A percentile compares a stretch with the other conserved stretches of the same genome.
Conservation (phyloP, 306 rosid species). For the Senna tora region DNA sequence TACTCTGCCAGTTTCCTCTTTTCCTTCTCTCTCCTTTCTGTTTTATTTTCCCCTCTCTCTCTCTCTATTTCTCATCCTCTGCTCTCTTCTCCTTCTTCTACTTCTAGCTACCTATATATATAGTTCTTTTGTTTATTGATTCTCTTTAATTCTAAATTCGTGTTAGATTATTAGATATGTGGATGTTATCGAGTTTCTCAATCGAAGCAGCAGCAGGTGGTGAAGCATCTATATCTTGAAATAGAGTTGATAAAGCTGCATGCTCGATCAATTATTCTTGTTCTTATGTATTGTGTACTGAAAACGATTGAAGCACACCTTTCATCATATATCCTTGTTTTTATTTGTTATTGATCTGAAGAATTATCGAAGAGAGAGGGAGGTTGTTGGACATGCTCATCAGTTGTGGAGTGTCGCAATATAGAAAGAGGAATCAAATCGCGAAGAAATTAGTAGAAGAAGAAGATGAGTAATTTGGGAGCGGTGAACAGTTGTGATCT, state of each 20-base stretch:
- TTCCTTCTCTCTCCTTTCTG: conserved; percentile 23
- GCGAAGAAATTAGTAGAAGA: conserved; percentile 38
- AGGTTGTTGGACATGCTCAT: conserved; percentile 46
- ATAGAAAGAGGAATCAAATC: conserved; percentile 34
- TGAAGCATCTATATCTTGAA: conserved; percentile 24
- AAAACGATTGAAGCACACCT: conserved; percentile 17
- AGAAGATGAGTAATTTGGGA: conserved; percentile 55
- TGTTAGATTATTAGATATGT: neutral
- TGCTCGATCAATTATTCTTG: conserved; percentile 7
- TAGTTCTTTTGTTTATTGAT: neutral
- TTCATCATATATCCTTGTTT: conserved; percentile 20
- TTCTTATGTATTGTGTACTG: conserved; percentile 17
- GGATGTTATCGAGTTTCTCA: conserved; percentile 30
- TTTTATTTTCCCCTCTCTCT: neutral
- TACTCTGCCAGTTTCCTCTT: conserved; percentile 53
- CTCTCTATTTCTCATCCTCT: conserved; percentile 48
- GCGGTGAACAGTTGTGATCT: conserved; percentile 77
- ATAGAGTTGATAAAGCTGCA: conserved; percentile 3
- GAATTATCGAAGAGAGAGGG: conserved; percentile 25
- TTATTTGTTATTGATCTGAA: conserved; percentile 19
- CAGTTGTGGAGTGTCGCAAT: conserved; percentile 33
- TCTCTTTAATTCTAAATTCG: no score
- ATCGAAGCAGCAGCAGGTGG: conserved; percentile 26
- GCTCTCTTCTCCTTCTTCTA: neutral
- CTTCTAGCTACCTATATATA: no score